Evolutionary conservation across 2,329 filamentous ascomycete genomes (phyloP).

Genomic region (Ophiosphaerella korrae): DNA sequence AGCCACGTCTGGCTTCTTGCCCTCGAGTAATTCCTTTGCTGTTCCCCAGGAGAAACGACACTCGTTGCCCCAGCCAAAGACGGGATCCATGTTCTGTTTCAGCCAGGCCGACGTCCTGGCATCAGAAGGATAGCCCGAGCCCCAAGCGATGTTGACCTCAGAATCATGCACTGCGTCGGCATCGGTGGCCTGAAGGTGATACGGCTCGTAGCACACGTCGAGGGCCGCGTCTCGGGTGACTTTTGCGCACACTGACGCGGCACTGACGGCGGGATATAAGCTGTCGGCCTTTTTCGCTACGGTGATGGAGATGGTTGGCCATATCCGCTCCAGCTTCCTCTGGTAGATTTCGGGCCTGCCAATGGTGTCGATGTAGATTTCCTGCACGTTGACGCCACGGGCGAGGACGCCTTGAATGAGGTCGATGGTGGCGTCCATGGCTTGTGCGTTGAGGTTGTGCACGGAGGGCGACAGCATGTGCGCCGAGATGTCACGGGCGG

Average conservation of each 20-base stretch:
- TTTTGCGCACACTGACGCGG: conserved; percentile 93
- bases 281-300: conserved; percentile 81
- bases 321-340: conserved; percentile 79
- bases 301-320: conserved; percentile 67
- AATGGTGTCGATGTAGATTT: conserved; percentile 96
- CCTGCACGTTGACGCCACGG: conserved; percentile 77
- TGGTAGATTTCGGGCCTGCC: conserved; percentile 84
- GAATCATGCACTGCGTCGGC: conserved; percentile 34
- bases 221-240: conserved; percentile 91
- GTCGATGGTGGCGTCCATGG: conserved; percentile 86
- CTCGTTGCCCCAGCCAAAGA: conserved; percentile 95
- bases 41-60: conserved; percentile 97
- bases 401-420: conserved; percentile 79
- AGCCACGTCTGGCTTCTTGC: conserved; percentile 68
- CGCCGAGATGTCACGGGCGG: conserved; percentile 79
- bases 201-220: conserved; percentile 72
- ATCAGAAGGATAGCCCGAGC: conserved; percentile 93
- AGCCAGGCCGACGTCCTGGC: conserved; percentile 80
- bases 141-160: conserved; percentile 66
- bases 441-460: conserved; percentile 96
- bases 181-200: conserved; percentile 38
- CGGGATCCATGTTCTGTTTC: conserved; percentile 81
- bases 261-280: conserved; percentile 89
- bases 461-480: conserved; percentile 71
- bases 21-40: conserved; percentile 87